phyloP scores from a whole-genome alignment of 139 green algal genomes.

The Auxenochlorella pyrenoidosa region DNA sequence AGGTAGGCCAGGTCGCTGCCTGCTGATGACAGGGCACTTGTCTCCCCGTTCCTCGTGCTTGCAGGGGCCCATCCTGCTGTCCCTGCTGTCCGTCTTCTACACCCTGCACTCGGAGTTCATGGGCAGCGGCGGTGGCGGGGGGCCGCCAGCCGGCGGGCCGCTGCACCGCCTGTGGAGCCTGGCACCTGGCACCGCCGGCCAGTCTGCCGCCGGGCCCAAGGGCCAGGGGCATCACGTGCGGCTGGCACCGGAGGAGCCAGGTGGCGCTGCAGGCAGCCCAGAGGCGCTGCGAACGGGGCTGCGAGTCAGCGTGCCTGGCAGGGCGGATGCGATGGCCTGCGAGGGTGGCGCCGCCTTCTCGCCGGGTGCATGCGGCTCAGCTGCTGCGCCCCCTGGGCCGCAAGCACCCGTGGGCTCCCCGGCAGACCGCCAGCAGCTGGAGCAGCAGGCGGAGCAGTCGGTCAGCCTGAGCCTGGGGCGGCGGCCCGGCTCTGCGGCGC shows the following conservation, averaged over 20 bases:
- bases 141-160: neutral
- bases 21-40: too few relatives aligned
- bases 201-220: neutral
- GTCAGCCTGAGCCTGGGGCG: neutral
- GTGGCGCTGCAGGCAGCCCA: neutral
- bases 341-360: neutral
- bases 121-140: neutral
- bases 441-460: constrained; percentile 10
- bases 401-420: neutral
- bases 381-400: neutral
- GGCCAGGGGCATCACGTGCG: neutral
- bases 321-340: neutral
- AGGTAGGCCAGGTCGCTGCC: too few relatives aligned
- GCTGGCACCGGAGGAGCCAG: neutral
- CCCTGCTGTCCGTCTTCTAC: constrained; percentile 62
- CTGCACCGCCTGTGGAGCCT: constrained; percentile 28
- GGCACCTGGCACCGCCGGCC: neutral
- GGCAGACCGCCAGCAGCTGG: neutral
- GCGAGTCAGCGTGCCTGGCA: neutral
- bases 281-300: neutral
- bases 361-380: neutral
- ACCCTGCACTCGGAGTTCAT: constrained; percentile 63
- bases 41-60: neutral
- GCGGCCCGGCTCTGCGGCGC: neutral
- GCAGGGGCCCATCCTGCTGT: constrained; percentile 70